Base-by-base conservation (phyloP, 495 filamentous ascomycete genomes). In the Talaromyces nanjingensis region DNA sequence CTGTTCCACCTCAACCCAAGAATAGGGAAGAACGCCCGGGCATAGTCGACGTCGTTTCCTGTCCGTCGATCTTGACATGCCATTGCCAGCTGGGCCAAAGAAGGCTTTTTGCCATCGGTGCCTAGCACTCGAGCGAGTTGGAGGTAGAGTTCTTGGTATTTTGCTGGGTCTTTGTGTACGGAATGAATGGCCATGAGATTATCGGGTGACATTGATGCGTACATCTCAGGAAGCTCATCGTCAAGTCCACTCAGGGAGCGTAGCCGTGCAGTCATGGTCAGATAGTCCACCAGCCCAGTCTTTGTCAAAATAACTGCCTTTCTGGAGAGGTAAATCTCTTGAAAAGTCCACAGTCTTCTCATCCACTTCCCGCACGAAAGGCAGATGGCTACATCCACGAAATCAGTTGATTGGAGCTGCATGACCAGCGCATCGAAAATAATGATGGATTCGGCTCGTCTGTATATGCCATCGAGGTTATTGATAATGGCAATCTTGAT, bases 401-500 rank as follows among this genome's bases (percentile, higher is more conserved):
- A 31, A 31, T 57, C 54, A 31, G 5, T 57, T 12, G 54, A 57
- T 57, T 31, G 54, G 8, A 57, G n/a, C 25, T 57, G 54, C 54
- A 57, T 57, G 54, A 31, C 54, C 25, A 57, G 5, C 14, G 54
- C 54, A 57, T 57, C 54, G 9, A 57, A 31, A 11, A 57, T 57
- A 16, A 57, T 57, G 24, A 57, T 57, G 1, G 54, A 27, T 4
- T 57, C 54, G 6, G 54, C 54, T 18, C 27, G 22, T 57, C 27
- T 57, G 54, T 57, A 57, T 57, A 57, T 57, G 8, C 11, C n/a
- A 31, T 18, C n/a, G 14, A 57, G 54, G 7, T 57, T 57, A n/a
- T 57, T 57, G 54, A 57, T 57, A 27, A 57, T 27, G 6, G n/a
- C 54, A 57, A 57, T 57, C 27, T 57, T 57, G 1, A 57, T 22